Evolutionary conservation across 371 early-diverging fungal genomes (phyloP).

Genomic region (Capniomyces stellatus): DNA sequence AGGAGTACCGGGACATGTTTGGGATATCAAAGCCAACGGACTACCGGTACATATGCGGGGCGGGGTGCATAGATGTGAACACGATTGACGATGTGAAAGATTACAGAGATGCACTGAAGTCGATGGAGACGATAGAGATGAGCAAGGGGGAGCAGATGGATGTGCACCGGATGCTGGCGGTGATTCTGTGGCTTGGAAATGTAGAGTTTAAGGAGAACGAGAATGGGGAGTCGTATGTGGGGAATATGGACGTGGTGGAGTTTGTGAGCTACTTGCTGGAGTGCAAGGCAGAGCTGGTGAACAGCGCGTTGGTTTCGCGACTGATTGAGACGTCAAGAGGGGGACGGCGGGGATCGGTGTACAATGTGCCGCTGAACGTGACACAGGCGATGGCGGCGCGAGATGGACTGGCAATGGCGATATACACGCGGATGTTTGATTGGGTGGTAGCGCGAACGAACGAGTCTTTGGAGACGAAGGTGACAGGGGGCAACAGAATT

Average conservation of each 20-base stretch:
- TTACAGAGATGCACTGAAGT: slow-evolving; percentile 50
- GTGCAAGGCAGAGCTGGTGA: slow-evolving; percentile 37
- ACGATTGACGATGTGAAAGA: slow-evolving; percentile 64
- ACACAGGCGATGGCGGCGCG: slow-evolving; percentile 62
- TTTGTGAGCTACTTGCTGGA: slow-evolving; percentile 29
- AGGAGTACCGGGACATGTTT: slow-evolving; percentile 38
- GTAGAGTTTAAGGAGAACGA: slow-evolving; percentile 47
- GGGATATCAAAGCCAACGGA: slow-evolving; percentile 67
- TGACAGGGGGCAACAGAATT: slow-evolving; percentile 34
- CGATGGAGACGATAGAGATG: slow-evolving; percentile 65
- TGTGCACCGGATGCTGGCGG: slow-evolving; percentile 61
- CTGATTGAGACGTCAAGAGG: slow-evolving; percentile 66
- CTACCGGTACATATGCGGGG: slow-evolving; percentile 48
- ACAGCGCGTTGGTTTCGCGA: slow-evolving; percentile 44
- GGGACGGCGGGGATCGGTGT: slow-evolving; percentile 56
- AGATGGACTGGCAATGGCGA: slow-evolving; percentile 70
- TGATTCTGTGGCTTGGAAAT: slow-evolving; percentile 72
- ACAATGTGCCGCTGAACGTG: slow-evolving; percentile 61
- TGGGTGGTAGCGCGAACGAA: slow-evolving; percentile 81
- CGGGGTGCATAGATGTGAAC: slow-evolving; percentile 53
- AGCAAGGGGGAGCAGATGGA: slow-evolving; percentile 50
- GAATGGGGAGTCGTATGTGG: slow-evolving; percentile 37
- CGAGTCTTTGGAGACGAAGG: slow-evolving; percentile 22
- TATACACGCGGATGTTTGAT: slow-evolving; percentile 71
- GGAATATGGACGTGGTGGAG: slow-evolving; percentile 33